Conservation (phyloP, 83 land plant species). For the Picea engelmannii region DNA sequence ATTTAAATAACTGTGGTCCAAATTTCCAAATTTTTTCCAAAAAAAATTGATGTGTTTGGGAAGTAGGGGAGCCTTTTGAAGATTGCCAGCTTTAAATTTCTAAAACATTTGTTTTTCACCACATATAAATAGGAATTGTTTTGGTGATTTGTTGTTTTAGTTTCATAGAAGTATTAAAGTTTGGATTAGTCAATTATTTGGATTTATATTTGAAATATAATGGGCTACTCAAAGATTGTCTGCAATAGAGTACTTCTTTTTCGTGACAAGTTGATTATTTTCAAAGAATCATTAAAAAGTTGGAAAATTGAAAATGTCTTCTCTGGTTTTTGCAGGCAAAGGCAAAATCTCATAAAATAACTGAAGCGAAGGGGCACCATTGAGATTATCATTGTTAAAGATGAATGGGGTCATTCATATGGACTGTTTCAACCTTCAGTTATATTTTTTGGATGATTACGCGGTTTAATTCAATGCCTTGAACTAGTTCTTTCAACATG, state of each 20-base stretch:
- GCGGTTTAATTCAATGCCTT: not conserved
- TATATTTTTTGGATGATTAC: not conserved
- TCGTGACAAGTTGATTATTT: not conserved
- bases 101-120: too few relatives aligned
- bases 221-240: not conserved
- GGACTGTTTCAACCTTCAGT: not conserved
- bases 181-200: too few relatives aligned
- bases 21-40: too few relatives aligned
- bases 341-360: slow-evolving; percentile 39
- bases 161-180: too few relatives aligned
- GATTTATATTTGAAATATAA: not conserved
- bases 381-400: not conserved
- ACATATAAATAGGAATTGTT: too few relatives aligned
- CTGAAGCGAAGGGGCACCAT: slow-evolving; percentile 44
- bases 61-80: too few relatives aligned
- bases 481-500: too few relatives aligned
- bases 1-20: too few relatives aligned
- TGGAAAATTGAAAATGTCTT: not conserved
- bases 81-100: too few relatives aligned
- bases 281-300: not conserved
- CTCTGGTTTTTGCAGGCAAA: slow-evolving; percentile 24
- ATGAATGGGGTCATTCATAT: not conserved
- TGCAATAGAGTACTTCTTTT: not conserved
- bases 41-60: too few relatives aligned
- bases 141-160: too few relatives aligned